Conservation (phyloP, 2,329 filamentous ascomycete genomes). For the Fusarium beomiforme region DNA sequence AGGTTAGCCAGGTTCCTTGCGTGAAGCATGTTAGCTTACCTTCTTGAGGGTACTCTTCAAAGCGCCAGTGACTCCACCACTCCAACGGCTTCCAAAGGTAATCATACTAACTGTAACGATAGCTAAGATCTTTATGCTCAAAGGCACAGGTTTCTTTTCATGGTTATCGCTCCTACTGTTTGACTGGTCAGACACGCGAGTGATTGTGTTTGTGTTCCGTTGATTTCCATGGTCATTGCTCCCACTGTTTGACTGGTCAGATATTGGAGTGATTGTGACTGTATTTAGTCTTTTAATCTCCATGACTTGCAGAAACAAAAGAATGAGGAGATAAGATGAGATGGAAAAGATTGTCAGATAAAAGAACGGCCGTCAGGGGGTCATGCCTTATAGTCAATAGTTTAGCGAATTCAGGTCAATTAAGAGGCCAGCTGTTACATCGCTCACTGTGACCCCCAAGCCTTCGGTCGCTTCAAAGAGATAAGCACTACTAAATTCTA, state of each 20-base stretch:
- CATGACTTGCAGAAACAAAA: neutral
- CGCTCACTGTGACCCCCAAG: too few relatives aligned
- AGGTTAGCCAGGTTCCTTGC: neutral
- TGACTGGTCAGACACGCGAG: too few relatives aligned
- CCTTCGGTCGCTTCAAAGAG: too few relatives aligned
- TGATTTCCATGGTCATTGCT: slow-evolving; percentile 20
- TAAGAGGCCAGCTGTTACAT: too few relatives aligned
- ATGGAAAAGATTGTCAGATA: slow-evolving; percentile 29
- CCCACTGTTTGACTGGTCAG: slow-evolving; percentile 21
- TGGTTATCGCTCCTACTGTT: too few relatives aligned
- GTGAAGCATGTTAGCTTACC: slow-evolving; percentile 20
- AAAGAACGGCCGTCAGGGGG: neutral
- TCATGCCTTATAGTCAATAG: too few relatives aligned
- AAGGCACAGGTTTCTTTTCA: slow-evolving; percentile 38
- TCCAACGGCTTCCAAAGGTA: slow-evolving; percentile 69
- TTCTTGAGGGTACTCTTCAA: slow-evolving; percentile 71
- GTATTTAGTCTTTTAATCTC: slow-evolving; percentile 9
- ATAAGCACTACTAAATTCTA: too few relatives aligned
- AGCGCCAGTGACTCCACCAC: slow-evolving; percentile 67
- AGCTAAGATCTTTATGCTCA: slow-evolving; percentile 48
- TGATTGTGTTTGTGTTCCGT: too few relatives aligned
- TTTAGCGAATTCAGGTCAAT: too few relatives aligned
- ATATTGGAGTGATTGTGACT: slow-evolving; percentile 8
- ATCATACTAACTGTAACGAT: slow-evolving; percentile 63
- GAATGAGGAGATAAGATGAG: neutral